These are phyloP conservation scores for Talaromyces sp. DNA, from an alignment of 2,329 filamentous ascomycete species.

Conservation along the genomic window DNA sequence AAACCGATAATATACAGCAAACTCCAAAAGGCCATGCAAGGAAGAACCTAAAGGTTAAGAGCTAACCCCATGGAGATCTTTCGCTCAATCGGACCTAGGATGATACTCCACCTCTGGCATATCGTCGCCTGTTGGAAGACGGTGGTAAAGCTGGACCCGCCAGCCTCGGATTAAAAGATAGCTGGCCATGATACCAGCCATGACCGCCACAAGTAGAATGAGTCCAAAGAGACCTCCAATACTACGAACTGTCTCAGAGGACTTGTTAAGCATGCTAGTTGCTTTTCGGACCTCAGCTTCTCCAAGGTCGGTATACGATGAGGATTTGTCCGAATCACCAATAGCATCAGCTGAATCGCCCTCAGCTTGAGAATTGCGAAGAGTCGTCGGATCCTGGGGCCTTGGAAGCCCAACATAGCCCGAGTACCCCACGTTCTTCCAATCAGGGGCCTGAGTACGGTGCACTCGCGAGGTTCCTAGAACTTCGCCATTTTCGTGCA, in stretches of 20 bases:
- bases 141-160: conserved; percentile 27
- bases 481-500: conserved; percentile 20
- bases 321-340: neutral
- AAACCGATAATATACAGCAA: conserved; percentile 8
- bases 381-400: conserved; percentile 18
- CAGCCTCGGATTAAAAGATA: conserved; percentile 26
- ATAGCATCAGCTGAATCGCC: neutral
- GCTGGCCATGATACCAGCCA: conserved; percentile 17
- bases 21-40: conserved; percentile 12
- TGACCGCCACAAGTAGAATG: conserved; percentile 19
- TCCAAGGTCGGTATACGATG: conserved; percentile 6
- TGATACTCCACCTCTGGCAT: conserved; percentile 14
- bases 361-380: conserved; percentile 4
- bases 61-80: conserved; percentile 3
- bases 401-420: conserved; percentile 15
- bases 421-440: conserved; percentile 18
- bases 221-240: conserved; percentile 24
- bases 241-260: conserved; percentile 21
- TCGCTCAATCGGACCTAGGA: conserved; percentile 13
- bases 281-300: conserved; percentile 22
- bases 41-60: neutral
- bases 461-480: conserved; percentile 20
- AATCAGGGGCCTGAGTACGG: conserved; percentile 21
- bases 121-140: conserved; percentile 14
- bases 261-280: conserved; percentile 15